Conservation (phyloP, 2,329 filamentous ascomycete species). For the Alternaria alternata region DNA sequence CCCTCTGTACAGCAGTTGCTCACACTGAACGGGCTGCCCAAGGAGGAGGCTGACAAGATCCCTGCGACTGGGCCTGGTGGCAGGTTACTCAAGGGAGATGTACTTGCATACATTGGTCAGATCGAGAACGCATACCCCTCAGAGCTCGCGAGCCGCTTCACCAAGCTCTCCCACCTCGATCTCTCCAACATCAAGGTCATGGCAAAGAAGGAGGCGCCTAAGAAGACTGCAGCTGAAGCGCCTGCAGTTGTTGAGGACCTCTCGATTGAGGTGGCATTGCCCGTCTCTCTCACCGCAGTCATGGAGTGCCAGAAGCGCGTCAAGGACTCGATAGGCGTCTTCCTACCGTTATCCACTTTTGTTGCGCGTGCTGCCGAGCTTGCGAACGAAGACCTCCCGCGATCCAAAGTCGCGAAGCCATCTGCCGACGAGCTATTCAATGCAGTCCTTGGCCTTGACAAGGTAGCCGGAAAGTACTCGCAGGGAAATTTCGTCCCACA, state of each 20-base stretch:
- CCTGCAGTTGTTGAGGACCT: constrained; percentile 56
- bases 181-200: constrained; percentile 93
- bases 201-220: constrained; percentile 54
- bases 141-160: constrained; percentile 73
- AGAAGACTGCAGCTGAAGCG: constrained; percentile 55
- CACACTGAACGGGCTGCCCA: constrained; percentile 77
- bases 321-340: constrained; percentile 77
- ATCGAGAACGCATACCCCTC: constrained; percentile 77
- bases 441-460: constrained; percentile 77
- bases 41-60: constrained; percentile 80
- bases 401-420: constrained; percentile 68
- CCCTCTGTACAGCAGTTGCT: constrained; percentile 87
- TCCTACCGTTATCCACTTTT: constrained; percentile 85
- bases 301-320: constrained; percentile 83
- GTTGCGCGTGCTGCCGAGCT: constrained; percentile 83
- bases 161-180: constrained; percentile 83
- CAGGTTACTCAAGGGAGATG: constrained; percentile 91
- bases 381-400: constrained; percentile 86
- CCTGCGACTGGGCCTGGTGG: constrained; percentile 87
- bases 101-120: constrained; percentile 85
- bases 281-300: constrained; percentile 81
- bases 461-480: constrained; percentile 56
- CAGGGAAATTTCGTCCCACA: constrained; percentile 76
- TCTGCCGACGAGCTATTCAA: constrained; percentile 87
- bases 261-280: constrained; percentile 70